phyloP scores from a whole-genome alignment of 2,329 filamentous ascomycete genomes.

The Colletotrichum cordylinicola region DNA sequence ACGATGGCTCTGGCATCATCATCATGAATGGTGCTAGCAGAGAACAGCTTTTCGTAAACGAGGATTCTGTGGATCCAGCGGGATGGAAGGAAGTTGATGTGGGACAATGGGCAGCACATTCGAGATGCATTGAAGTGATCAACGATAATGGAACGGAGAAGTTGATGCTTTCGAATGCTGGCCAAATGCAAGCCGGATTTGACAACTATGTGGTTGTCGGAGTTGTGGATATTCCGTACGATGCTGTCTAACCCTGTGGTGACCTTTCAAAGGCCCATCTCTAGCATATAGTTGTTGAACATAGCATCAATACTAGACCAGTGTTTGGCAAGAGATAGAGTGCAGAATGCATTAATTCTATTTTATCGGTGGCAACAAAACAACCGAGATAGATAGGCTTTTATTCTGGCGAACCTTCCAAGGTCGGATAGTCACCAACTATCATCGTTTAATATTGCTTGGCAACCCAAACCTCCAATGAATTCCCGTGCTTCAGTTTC shows the following conservation, averaged over 20 bases:
- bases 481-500: slow-evolving; percentile 31
- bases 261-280: not conserved
- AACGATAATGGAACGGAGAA: not conserved
- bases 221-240: not conserved
- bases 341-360: not conserved
- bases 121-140: not conserved
- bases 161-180: not conserved
- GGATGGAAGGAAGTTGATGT: not conserved
- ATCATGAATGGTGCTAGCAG: not conserved
- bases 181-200: not conserved
- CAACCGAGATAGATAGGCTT: not conserved
- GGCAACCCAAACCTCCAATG: slow-evolving; percentile 34
- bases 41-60: not conserved
- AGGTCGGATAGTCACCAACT: slow-evolving; percentile 15
- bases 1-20: not conserved
- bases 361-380: not conserved
- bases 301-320: not conserved
- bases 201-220: not conserved
- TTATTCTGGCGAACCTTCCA: not conserved
- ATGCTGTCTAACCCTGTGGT: not conserved
- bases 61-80: not conserved
- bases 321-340: not conserved
- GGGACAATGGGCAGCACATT: not conserved
- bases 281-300: not conserved
- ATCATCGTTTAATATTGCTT: slow-evolving; percentile 29